Evolutionary conservation across 2,329 filamentous ascomycete genomes (phyloP), one percentile per base, ranked within the genome.

Genomic region (Colletotrichum graminicola): DNA sequence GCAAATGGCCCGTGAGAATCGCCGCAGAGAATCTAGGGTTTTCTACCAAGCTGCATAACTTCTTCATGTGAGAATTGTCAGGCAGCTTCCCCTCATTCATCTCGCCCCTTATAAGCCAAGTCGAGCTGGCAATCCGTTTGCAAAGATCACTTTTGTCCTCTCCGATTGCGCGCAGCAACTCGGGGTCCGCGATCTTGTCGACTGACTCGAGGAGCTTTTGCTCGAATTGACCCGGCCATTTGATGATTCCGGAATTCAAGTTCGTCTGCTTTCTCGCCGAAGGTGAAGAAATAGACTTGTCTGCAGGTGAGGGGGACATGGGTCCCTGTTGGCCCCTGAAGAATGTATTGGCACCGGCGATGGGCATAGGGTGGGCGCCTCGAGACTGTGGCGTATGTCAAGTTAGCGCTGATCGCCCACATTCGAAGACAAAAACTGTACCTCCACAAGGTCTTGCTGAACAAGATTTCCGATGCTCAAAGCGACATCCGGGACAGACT

Each of bases 301-400:
- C 7, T 14, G 32, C 49, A 4, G 54, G 55, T 6, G 63, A 18
- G 6, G 51, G 62, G 34, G 60, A 41, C 5, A 1, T 57, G 74
- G 11, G 45, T 60, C 36, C 65, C 14, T 56, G 52, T n/a, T 63
- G 65, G 8, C 73, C 52, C 54, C 78, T 78, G 71, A 84, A 82
- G 66, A 77, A 82, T 2, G 81, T 83, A 59, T 82, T 80, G 23
- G 81, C 75, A 49, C 81, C 78, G 14, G 75, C 73, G 36, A 83
- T 77, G 5, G 82, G 81, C 68, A 79, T 73, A 11, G 79, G 80
- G 0, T 72, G 45, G n/a, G 47, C 36, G 23, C 47, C 65, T 56
- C 23, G 65, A 36, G 51, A 14, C 69, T 72, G 43, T 43, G 41
- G 29, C 5, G 36, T 49, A 3, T 23, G n/a, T 52, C 32, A 63